phyloP scores from a whole-genome alignment of 805 yeast genomes.

The Kodamaea kakaduensis region DNA sequence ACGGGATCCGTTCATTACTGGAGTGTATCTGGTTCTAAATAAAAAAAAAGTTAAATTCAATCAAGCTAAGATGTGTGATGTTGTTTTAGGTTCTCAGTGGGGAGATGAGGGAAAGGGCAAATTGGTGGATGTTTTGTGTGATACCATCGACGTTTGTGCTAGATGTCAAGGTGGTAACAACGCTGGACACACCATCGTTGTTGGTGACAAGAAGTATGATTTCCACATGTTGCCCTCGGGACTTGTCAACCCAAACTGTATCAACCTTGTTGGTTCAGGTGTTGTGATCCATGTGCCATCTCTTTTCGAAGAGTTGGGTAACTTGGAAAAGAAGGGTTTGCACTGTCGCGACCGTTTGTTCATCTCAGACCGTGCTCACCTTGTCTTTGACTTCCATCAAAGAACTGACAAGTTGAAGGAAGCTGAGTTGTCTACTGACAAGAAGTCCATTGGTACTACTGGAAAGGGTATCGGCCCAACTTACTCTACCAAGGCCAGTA shows the following conservation, averaged over 20 bases:
- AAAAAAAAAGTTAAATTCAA: too few species aligned
- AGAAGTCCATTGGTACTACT: constrained; percentile 92
- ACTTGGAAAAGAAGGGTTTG: constrained; percentile 78
- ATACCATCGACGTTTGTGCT: constrained; percentile 93
- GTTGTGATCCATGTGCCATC: constrained; percentile 96
- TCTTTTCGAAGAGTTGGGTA: constrained; percentile 79
- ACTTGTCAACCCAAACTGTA: constrained; percentile 88
- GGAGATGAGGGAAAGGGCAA: constrained; percentile 99
- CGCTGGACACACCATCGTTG: constrained; percentile 99
- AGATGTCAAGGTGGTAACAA: constrained; percentile 99
- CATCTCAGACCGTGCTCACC: constrained; percentile 88
- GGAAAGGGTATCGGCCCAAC: constrained; percentile 99
- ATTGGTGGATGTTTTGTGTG: constrained; percentile 91
- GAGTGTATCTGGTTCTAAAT: constrained; percentile 14
- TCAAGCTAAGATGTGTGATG: constrained; percentile 60
- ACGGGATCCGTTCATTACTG: constrained; percentile 28
- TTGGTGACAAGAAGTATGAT: constrained; percentile 81
- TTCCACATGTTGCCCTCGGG: constrained; percentile 99
- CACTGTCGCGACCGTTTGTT: constrained; percentile 72
- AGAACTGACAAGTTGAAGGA: constrained; percentile 94
- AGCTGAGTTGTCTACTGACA: constrained; percentile 74
- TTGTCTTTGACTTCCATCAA: constrained; percentile 98
- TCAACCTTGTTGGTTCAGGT: constrained; percentile 89
- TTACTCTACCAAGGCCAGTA: constrained; percentile 91
- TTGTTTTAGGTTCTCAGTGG: constrained; percentile 98